Base-by-base conservation (phyloP, 768 basidiomycete genomes). In the Thelephora aurantiotincta region DNA sequence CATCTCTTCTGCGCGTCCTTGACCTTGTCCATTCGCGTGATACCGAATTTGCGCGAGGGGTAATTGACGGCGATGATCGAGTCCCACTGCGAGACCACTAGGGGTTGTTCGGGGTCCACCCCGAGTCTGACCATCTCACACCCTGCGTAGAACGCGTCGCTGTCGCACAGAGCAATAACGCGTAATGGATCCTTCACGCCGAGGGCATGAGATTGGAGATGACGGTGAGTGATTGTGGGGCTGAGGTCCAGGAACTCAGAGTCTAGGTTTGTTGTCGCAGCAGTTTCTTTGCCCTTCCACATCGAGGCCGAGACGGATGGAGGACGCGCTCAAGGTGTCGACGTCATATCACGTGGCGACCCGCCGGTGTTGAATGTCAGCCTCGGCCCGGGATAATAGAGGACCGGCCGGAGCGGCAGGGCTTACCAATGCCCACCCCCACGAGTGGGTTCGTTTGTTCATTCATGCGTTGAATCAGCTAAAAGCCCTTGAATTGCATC, bases 41-140 rank as follows among this genome's bases (percentile, higher is more conserved):
- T 93, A 4, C 93, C 94, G 59, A 75, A 97, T 57, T 78, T 79
- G 52, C 96, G 75, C 0, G 96, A 94, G 4, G 92, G 82, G 59
- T 99, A 98, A 63, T 93, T 97, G 52, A 98, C 84, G 0, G 96
- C 96, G 50, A 99, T 98, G 46, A 93, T 60, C 13, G 77, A 70
- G 41, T 85, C 77, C 92, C 92, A 93, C 53, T 94, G 91, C 38
- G 82, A 72, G 5, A 91, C 89, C 5, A 89, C 86, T 11, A 93
- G 69, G 0, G 90, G 89, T 1, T 62, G 53, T 58, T 72, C 69
- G 36, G 72, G 71, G 45, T 74, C 69, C 41, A 87, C 66, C 0
- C 75, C 77, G 0, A 94, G 74, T 23, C 91, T 71, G 46, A 87
- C 74, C 65, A 82, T 84, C 63, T 96, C 93, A 65, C 87, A 93